Base-by-base conservation (phyloP, 2,329 filamentous ascomycete species). In the Exophiala viscosa region DNA sequence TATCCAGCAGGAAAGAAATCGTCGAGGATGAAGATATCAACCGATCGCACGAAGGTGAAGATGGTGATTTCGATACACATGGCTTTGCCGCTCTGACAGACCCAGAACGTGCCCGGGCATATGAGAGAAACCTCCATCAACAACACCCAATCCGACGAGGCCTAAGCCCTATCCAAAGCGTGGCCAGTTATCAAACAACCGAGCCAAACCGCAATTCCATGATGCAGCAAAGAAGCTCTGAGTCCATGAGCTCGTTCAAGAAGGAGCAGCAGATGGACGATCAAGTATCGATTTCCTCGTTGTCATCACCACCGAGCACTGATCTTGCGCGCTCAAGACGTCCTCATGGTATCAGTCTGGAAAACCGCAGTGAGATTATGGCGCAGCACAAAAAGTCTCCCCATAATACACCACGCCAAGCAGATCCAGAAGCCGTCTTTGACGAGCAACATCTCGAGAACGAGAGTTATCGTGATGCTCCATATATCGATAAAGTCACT, bases 131-230 rank as follows among this genome's bases (percentile, higher is more conserved):
- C 61, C 77, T 84, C n/a, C 81, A 85, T 1, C 57, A 60, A 15
- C 85, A 88, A 58, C 80, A 85, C 62, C 78, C 83, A 9, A 82
- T 86, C 60, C 79, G 82, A 47, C 85, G 88, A 38, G 86, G 84
- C 9, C 72, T 95, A 44, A 96, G 91, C 66, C 92, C 92, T 0
- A 91, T 95, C 54, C 91, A 93, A 61, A 96, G 91, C 63, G 88
- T 96, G 13, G 92, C 90, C 9, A 93, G 91, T 57, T 92, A 90
- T 64, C 86, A 3, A 84, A 90, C 63, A 82, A 83, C 42, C 62
- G 79, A 84, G 56, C 77, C 77, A 32, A 81, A 80, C 62, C 80
- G 80, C 44, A 78, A 85, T 53, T 82, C 83, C 1, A 71, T 76
- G 10, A 59, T 62, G 52, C 71, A 79, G 31, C 78, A 78, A 40